These are phyloP conservation scores for Pelargonium exstipulatum DNA, from an alignment of 441 rosid species.

Conservation along the genomic window DNA sequence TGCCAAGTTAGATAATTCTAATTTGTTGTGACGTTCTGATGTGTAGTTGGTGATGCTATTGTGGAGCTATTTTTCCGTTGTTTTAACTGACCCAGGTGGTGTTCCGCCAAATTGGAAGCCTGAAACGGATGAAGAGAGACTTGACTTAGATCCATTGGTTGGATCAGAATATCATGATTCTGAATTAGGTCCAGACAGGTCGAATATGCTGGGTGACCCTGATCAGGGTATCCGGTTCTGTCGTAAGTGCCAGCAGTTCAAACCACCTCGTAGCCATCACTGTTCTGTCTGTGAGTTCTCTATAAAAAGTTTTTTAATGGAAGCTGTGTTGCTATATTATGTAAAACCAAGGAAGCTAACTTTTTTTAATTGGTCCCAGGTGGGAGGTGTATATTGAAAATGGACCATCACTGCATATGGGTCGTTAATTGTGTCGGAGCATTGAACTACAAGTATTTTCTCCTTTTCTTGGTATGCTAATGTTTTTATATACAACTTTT, in stretches of 20 bases:
- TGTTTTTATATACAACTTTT: too few relatives aligned
- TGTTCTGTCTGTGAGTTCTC: conserved; percentile 85
- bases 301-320: conserved; percentile 1
- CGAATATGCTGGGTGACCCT: conserved; percentile 21
- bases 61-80: conserved; percentile 77
- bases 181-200: conserved; percentile 24
- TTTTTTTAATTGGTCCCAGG: conserved; percentile 41
- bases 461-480: conserved; percentile 77
- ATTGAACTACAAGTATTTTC: conserved; percentile 79
- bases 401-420: conserved; percentile 98
- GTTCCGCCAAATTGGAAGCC: conserved; percentile 74
- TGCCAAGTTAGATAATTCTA: conserved; percentile 17
- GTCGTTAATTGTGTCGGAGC: conserved; percentile 95
- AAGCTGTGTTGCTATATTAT: neutral
- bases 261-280: conserved; percentile 91
- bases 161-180: conserved; percentile 27
- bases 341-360: conserved; percentile 12
- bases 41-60: conserved; percentile 64
- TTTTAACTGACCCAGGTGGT: conserved; percentile 71
- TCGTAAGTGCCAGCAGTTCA: conserved; percentile 65
- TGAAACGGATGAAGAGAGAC: conserved; percentile 59
- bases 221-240: conserved; percentile 50
- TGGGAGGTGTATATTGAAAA: conserved; percentile 75
- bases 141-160: conserved; percentile 44
- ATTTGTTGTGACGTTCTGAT: neutral